phyloP scores from a whole-genome alignment of 805 yeast genomes.

The Kuraishia piskuri region DNA sequence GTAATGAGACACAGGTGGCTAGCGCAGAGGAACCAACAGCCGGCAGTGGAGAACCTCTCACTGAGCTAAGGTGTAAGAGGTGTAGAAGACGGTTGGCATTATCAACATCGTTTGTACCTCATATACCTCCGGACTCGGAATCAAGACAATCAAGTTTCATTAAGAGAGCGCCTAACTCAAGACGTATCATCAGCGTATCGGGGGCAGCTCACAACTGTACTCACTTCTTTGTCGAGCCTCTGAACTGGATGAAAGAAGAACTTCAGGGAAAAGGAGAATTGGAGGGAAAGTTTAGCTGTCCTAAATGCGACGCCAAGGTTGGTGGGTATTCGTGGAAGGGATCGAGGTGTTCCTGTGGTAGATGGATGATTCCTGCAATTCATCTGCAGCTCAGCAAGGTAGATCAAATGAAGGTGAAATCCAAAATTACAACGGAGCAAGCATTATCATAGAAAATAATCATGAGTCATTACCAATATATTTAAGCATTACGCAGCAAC shows the following conservation, averaged over 20 bases:
- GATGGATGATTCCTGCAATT: conserved; percentile 91
- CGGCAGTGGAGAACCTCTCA: background rate
- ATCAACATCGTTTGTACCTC: conserved; percentile 52
- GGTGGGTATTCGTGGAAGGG: conserved; percentile 97
- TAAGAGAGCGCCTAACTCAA: conserved; percentile 53
- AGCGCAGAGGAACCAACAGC: background rate
- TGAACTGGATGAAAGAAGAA: conserved; percentile 86
- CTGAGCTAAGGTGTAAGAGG: conserved; percentile 61
- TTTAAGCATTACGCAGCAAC: conserved; percentile 12
- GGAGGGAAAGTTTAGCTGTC: conserved; percentile 84
- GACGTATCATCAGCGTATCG: conserved; percentile 48
- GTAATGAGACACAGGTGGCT: conserved; percentile 9
- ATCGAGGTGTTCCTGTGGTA: conserved; percentile 87
- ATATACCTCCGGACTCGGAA: conserved; percentile 56
- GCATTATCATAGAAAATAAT: background rate
- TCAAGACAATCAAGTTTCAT: conserved; percentile 61
- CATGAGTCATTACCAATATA: background rate
- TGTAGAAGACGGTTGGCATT: conserved; percentile 70
- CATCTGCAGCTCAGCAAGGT: conserved; percentile 75
- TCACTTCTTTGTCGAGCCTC: conserved; percentile 82
- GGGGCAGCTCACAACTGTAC: conserved; percentile 61
- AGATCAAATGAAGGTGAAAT: conserved; percentile 40
- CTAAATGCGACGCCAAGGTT: conserved; percentile 74
- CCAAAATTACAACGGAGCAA: no score
- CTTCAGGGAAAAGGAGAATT: conserved; percentile 56